Evolutionary conservation across 371 early-diverging fungal species (phyloP).

Genomic region (Actinomucor elegans): DNA sequence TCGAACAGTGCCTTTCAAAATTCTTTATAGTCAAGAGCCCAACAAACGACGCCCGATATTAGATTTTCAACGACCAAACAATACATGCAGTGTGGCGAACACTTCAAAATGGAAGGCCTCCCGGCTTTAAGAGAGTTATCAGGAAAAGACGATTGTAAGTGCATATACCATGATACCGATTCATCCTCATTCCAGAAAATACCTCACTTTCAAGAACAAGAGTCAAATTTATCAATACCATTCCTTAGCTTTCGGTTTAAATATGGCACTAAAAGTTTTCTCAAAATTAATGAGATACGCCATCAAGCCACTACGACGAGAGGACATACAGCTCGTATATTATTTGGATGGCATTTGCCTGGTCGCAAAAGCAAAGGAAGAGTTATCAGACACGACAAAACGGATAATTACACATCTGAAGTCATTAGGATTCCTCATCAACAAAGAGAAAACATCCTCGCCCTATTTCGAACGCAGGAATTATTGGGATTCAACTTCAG

Average conservation of each 20-base stretch:
- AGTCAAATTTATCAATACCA: conserved; percentile 1
- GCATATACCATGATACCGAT: conserved; percentile 7
- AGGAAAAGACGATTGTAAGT: conserved; percentile 3
- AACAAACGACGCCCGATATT: conserved; percentile 1
- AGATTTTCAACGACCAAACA: not conserved
- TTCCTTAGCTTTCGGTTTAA: conserved; percentile 6
- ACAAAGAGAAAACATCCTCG: conserved; percentile 8
- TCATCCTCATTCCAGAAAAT: conserved; percentile 1
- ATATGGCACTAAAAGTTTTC: not conserved
- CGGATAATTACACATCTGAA: not conserved
- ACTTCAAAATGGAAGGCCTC: conserved; percentile 12
- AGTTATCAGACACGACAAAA: not conserved
- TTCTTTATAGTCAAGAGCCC: conserved; percentile 3
- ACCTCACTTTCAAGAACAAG: conserved; percentile 1
- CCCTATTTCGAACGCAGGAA: conserved; percentile 4
- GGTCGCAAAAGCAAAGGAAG: not conserved
- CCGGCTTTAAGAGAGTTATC: conserved; percentile 6
- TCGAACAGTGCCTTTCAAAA: not conserved
- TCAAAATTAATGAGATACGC: conserved; percentile 4
- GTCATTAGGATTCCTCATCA: conserved; percentile 12
- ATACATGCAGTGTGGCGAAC: not conserved
- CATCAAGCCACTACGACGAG: not conserved
- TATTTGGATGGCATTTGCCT: conserved; percentile 17
- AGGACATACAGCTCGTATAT: conserved; percentile 12
- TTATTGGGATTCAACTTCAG: conserved; percentile 10